A percentile compares a stretch with the other conserved stretches of the same genome.
phyloP scores from a whole-genome alignment of 192 early-diverging fungal genomes.

The Chytriomyces hyalinus region DNA sequence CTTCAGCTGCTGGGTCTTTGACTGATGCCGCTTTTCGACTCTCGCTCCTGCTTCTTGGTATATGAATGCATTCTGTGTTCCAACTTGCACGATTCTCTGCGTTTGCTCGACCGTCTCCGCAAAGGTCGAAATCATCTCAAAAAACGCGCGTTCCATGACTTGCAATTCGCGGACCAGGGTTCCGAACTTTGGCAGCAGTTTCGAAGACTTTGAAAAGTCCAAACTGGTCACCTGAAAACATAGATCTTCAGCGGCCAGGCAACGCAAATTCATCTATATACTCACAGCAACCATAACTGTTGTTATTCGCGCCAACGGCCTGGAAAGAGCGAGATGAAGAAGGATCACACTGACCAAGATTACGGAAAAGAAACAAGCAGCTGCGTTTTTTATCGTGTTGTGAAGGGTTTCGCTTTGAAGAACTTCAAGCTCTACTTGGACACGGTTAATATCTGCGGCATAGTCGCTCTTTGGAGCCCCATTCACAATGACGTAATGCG shows the following conservation, averaged over 20 bases:
- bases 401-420: not conserved
- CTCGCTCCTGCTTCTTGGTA: not conserved
- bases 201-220: not conserved
- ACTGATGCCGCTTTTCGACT: too few species aligned
- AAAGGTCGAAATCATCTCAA: not conserved
- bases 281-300: not conserved
- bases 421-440: not conserved
- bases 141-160: not conserved
- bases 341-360: not conserved
- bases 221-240: not conserved
- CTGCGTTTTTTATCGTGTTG: not conserved
- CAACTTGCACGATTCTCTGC: not conserved
- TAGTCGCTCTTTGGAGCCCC: slow-evolving; percentile 15
- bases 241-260: too few species aligned
- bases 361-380: not conserved
- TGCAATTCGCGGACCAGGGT: not conserved
- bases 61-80: not conserved
- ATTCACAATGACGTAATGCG: slow-evolving; percentile 7
- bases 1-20: too few species aligned
- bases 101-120: not conserved
- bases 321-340: not conserved
- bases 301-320: not conserved
- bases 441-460: not conserved
- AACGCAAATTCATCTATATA: not conserved
- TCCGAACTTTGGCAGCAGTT: not conserved